phyloP scores from a whole-genome alignment of 495 filamentous ascomycete species.

The Penicillium riverlandense region DNA sequence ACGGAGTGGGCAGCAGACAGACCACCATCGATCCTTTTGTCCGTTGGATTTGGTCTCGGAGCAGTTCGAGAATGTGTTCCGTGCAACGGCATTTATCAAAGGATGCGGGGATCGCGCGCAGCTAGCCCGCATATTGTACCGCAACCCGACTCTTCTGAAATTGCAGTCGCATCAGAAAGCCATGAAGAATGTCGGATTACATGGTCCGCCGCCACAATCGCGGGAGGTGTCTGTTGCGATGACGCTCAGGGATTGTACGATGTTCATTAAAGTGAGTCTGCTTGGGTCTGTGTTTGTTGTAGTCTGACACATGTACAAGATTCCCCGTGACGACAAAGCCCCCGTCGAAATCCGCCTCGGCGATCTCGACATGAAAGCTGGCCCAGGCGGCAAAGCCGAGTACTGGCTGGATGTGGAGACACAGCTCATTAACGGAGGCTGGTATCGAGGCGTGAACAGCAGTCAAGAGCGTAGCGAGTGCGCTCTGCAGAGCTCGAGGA shows the following conservation, averaged over 20 bases:
- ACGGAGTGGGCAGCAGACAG: constrained; percentile 7
- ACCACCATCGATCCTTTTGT: constrained; percentile 41
- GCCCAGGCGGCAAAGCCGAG: constrained; percentile 53
- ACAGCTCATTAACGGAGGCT: constrained; percentile 59
- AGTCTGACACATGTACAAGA: constrained; percentile 10
- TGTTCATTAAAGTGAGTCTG: constrained; percentile 60
- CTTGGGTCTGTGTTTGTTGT: background rate
- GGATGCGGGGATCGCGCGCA: constrained; percentile 29
- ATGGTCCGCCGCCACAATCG: constrained; percentile 24
- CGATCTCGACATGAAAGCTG: constrained; percentile 84
- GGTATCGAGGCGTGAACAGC: constrained; percentile 52
- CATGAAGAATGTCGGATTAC: constrained; percentile 29
- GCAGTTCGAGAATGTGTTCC: constrained; percentile 28
- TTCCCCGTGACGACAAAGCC: constrained; percentile 19
- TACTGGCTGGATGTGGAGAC: constrained; percentile 68
- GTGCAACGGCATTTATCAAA: constrained; percentile 27
- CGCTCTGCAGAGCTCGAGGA: constrained; percentile 16
- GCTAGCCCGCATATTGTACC: constrained; percentile 29
- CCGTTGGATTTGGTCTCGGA: constrained; percentile 49
- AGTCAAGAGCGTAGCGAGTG: constrained; percentile 23
- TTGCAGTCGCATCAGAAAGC: constrained; percentile 27
- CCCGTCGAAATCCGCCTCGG: constrained; percentile 68
- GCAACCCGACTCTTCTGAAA: constrained; percentile 26
- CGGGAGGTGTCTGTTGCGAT: constrained; percentile 53
- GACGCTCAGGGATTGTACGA: constrained; percentile 83